Percentiles rank a stretch among this genome's conserved stretches.
These are phyloP conservation scores for Leucogyrophana mollusca DNA, from an alignment of 768 basidiomycete genomes.

Conservation along the genomic window DNA sequence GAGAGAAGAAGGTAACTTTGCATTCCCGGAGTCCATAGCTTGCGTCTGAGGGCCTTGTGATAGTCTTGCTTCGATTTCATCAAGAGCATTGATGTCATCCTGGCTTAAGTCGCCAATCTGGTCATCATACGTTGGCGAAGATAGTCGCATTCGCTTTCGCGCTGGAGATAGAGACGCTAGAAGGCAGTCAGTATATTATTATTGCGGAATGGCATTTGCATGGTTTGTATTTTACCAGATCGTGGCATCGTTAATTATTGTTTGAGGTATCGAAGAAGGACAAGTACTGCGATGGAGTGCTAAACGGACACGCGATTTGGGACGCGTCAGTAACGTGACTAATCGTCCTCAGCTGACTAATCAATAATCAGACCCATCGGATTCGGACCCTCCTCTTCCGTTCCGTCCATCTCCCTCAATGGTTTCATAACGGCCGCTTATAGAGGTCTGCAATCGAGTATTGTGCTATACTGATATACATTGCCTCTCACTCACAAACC, in stretches of 20 bases:
- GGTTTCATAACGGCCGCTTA: no score
- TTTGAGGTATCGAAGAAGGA: background rate
- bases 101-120: constrained; percentile 50
- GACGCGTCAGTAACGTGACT: background rate
- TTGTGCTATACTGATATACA: no score
- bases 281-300: background rate
- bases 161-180: constrained; percentile 36
- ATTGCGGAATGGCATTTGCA: background rate
- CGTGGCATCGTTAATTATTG: no score
- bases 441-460: no score
- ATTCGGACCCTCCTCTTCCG: background rate
- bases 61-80: constrained; percentile 46
- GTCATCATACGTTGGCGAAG: constrained; percentile 65
- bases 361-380: background rate
- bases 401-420: no score
- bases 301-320: background rate
- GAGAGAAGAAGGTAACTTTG: background rate
- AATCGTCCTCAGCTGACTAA: no score
- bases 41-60: constrained; percentile 19
- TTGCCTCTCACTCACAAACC: no score
- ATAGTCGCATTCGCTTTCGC: constrained; percentile 60
- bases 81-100: constrained; percentile 54
- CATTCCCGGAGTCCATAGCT: background rate
- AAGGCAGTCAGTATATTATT: background rate
- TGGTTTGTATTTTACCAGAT: background rate